These are phyloP conservation scores for Bolboschoenoplectus hybrid DNA, from an alignment of 202 grass and related monocot species.

Conservation along the genomic window DNA sequence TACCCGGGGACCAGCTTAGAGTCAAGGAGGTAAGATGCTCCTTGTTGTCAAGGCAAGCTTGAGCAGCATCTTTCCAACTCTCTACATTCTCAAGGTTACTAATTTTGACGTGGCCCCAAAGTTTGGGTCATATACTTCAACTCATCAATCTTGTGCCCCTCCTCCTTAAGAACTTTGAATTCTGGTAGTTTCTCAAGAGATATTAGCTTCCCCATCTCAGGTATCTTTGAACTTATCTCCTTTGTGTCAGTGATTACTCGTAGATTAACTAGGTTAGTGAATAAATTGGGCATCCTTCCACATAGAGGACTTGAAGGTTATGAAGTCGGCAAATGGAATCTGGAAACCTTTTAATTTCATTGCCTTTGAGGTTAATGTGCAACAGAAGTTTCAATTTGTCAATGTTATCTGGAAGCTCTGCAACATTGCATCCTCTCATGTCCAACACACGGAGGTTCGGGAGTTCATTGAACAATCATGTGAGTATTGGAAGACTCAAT, in stretches of 20 bases:
- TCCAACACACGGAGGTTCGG: background rate
- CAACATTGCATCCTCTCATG: conserved; percentile 11
- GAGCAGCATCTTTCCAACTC: conserved; percentile 14
- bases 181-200: conserved; percentile 36
- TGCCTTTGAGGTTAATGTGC: conserved; percentile 33
- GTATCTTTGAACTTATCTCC: conserved; percentile 20
- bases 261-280: conserved; percentile 42
- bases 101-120: conserved; percentile 21
- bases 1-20: conserved; percentile 31
- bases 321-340: conserved; percentile 42
- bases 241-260: conserved; percentile 4
- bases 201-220: conserved; percentile 37
- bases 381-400: conserved; percentile 42
- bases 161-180: conserved; percentile 36
- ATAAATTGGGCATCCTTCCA: background rate
- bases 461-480: conserved; percentile 27
- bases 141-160: conserved; percentile 44
- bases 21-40: conserved; percentile 15
- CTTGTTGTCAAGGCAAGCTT: conserved; percentile 44
- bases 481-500: background rate
- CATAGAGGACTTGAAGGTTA: conserved; percentile 39
- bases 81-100: conserved; percentile 48
- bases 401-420: conserved; percentile 42
- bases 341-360: conserved; percentile 33
- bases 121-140: conserved; percentile 42